phyloP scores from a whole-genome alignment of 2,329 filamentous ascomycete species.

The Pseudocercospora ulei region DNA sequence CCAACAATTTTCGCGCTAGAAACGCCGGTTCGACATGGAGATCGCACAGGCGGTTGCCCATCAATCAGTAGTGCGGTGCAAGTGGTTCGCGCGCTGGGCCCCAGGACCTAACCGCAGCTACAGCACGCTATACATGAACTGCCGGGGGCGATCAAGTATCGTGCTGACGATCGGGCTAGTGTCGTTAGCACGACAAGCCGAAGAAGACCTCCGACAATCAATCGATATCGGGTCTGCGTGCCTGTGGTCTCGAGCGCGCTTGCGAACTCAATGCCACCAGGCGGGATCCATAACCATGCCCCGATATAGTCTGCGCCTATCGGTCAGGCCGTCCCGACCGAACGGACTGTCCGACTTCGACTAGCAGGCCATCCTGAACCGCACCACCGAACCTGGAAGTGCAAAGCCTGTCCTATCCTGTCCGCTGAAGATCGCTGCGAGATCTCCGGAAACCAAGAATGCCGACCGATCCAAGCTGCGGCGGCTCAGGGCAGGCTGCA shows the following conservation, averaged over 20 bases:
- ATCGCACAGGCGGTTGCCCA: constrained; percentile 7
- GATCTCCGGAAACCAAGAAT: background rate
- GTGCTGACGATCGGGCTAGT: constrained; percentile 12
- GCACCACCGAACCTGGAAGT: background rate
- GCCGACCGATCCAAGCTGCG: background rate
- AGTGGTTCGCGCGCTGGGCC: constrained; percentile 7
- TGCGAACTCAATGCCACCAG: constrained; percentile 10
- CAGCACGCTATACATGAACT: constrained; percentile 9
- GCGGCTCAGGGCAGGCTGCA: background rate
- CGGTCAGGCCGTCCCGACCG: background rate
- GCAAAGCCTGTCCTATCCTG: background rate
- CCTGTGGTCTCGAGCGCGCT: constrained; percentile 3
- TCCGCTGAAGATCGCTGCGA: background rate
- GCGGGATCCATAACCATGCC: constrained; percentile 9
- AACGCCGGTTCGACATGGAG: constrained; percentile 17
- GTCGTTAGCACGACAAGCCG: constrained; percentile 14
- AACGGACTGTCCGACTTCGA: background rate
- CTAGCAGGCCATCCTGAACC: background rate
- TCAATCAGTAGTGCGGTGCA: constrained; percentile 11
- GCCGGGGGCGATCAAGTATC: constrained; percentile 13
- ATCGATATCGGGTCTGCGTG: background rate
- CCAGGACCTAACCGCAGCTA: constrained; percentile 10
- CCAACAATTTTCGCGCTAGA: background rate
- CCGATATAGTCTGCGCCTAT: constrained; percentile 8
- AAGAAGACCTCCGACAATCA: background rate